phyloP scores from a whole-genome alignment of 2,329 filamentous ascomycete species.

The Cercospora brassicicola region DNA sequence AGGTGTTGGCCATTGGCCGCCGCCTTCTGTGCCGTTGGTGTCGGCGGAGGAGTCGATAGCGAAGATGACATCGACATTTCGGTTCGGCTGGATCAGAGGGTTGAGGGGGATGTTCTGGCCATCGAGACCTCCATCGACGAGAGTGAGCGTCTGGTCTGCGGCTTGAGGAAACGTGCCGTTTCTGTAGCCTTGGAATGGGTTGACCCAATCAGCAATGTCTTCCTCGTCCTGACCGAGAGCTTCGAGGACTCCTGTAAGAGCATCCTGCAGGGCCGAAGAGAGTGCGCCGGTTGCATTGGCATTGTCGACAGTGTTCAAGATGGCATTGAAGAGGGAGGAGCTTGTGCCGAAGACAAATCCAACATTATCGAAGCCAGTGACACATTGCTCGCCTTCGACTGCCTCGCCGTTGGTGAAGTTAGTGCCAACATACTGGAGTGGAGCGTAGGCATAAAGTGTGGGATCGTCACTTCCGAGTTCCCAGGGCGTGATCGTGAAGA shows the following conservation, averaged over 20 bases:
- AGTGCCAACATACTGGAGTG: conserved; percentile 69
- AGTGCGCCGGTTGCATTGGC: conserved; percentile 43
- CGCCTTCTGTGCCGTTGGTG: conserved; percentile 54
- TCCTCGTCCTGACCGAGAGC: conserved; percentile 60
- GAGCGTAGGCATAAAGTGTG: conserved; percentile 68
- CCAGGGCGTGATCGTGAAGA: conserved; percentile 76
- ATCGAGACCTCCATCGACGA: conserved; percentile 79
- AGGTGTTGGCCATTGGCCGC: conserved; percentile 30
- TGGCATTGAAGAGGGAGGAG: conserved; percentile 79
- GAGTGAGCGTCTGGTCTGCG: conserved; percentile 56
- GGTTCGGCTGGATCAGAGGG: conserved; percentile 71
- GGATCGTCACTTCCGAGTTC: conserved; percentile 78
- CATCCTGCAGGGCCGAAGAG: conserved; percentile 46
- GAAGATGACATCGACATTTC: conserved; percentile 76
- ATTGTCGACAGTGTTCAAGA: conserved; percentile 65
- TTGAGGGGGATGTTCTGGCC: conserved; percentile 76
- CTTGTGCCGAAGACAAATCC: conserved; percentile 86
- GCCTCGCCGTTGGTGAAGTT: conserved; percentile 62
- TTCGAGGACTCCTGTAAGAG: conserved; percentile 55
- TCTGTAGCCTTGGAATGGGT: conserved; percentile 71
- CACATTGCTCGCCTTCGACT: conserved; percentile 62
- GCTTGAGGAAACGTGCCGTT: conserved; percentile 60
- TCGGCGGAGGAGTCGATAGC: conserved; percentile 78
- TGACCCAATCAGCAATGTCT: conserved; percentile 76
- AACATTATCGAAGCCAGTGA: conserved; percentile 77